These are phyloP conservation scores for Puccinia horiana DNA, from an alignment of 1,284 basidiomycete species.

Conservation along the genomic window DNA sequence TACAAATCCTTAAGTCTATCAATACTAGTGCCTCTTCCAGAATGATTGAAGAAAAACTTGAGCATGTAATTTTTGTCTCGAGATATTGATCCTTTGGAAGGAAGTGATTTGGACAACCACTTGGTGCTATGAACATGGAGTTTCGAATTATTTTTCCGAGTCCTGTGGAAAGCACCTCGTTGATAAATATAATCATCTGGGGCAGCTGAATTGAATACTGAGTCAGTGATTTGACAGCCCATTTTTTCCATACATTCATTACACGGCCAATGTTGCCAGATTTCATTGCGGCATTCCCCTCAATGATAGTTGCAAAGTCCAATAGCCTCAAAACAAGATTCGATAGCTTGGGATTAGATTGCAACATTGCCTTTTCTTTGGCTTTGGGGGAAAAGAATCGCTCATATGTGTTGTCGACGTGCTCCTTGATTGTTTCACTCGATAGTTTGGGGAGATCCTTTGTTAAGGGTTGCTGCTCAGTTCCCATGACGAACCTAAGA, in stretches of 20 bases:
- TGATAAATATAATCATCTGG: background rate
- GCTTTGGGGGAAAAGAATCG: background rate
- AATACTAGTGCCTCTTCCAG: conserved; percentile 14
- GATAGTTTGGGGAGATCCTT: background rate
- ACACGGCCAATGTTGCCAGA: conserved; percentile 15
- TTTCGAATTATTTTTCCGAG: background rate
- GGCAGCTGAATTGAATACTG: conserved; percentile 17
- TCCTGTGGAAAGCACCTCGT: background rate
- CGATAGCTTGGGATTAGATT: background rate
- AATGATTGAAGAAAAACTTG: conserved; percentile 19
- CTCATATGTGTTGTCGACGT: background rate
- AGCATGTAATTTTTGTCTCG: background rate
- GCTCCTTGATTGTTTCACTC: background rate
- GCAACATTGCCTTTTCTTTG: background rate
- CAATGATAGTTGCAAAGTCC: background rate
- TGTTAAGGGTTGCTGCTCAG: background rate
- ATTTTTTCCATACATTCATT: conserved; percentile 5
- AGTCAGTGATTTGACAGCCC: conserved; percentile 5
- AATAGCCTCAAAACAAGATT: background rate
- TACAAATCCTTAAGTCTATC: conserved; percentile 9
- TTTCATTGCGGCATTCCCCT: background rate
- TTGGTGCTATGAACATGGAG: background rate
- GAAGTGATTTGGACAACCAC: conserved; percentile 1
- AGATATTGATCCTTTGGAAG: background rate
- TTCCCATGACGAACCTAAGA: background rate